Percentiles rank a stretch among this genome's conserved stretches.
Evolutionary conservation across 2,329 filamentous ascomycete species (phyloP).

Genomic region (Fusarium proliferatum): DNA sequence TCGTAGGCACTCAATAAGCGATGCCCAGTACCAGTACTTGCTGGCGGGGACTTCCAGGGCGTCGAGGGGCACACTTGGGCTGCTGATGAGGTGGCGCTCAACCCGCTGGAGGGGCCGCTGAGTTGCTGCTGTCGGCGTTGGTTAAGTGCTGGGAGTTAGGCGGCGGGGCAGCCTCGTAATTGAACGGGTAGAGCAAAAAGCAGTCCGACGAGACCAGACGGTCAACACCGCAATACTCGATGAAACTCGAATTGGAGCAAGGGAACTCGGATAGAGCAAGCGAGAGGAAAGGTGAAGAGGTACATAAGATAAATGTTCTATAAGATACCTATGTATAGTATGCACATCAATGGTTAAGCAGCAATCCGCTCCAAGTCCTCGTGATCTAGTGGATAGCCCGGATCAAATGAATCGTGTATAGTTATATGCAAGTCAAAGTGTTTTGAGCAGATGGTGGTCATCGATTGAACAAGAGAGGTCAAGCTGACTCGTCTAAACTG

Average conservation of each 20-base stretch:
- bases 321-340: not conserved
- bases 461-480: conserved; percentile 22
- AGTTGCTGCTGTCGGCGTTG: conserved; percentile 15
- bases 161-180: conserved; percentile 40
- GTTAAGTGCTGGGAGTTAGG: conserved; percentile 22
- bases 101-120: conserved; percentile 33
- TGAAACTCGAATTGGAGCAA: conserved; percentile 19
- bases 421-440: conserved; percentile 11
- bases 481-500: conserved; percentile 29
- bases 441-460: conserved; percentile 29
- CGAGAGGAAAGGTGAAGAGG: not conserved
- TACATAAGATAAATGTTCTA: not conserved
- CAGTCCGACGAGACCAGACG: not conserved
- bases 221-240: conserved; percentile 28
- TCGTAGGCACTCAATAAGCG: not conserved
- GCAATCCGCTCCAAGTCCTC: not conserved
- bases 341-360: conserved; percentile 3
- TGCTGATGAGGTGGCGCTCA: conserved; percentile 35
- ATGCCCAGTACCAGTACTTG: conserved; percentile 25
- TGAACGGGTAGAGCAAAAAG: conserved; percentile 10
- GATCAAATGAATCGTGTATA: conserved; percentile 18
- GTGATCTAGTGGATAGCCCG: conserved; percentile 7
- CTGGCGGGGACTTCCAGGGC: conserved; percentile 14
- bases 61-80: conserved; percentile 21
- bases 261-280: conserved; percentile 10